Conservation (phyloP, 192 early-diverging fungal species). For the Podila epicladia region DNA sequence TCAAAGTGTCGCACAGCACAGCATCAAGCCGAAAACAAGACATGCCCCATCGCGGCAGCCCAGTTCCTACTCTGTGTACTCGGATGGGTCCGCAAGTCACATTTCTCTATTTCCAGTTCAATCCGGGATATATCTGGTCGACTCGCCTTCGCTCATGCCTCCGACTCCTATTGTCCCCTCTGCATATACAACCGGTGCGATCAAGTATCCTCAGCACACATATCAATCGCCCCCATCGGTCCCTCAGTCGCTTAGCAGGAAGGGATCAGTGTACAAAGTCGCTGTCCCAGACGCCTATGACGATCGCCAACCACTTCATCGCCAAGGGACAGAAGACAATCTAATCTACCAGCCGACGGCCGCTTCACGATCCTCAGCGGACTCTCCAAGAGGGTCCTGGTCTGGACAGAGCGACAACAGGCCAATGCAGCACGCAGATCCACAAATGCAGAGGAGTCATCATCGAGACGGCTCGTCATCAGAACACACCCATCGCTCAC, state of each 20-base stretch:
- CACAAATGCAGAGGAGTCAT: not conserved
- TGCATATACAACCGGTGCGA: slow-evolving; percentile 1
- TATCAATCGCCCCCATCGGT: slow-evolving; percentile 5
- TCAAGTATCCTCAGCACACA: not conserved
- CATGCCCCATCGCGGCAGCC: slow-evolving; percentile 1
- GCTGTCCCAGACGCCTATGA: slow-evolving; percentile 38
- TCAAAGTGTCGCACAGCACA: not conserved
- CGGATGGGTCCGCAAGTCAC: not conserved
- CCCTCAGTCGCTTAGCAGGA: not conserved
- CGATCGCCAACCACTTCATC: slow-evolving; percentile 38
- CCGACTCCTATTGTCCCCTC: slow-evolving; percentile 33
- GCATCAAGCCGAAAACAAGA: not conserved
- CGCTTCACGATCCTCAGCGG: not conserved
- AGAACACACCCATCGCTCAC: not conserved
- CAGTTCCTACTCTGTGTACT: slow-evolving; percentile 7
- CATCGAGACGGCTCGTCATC: not conserved
- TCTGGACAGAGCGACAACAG: not conserved
- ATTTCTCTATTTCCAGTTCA: slow-evolving; percentile 22
- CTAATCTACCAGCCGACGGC: not conserved
- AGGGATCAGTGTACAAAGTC: slow-evolving; percentile 15
- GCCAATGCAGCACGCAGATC: not conserved
- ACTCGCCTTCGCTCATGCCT: slow-evolving; percentile 18
- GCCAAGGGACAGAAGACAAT: not conserved
- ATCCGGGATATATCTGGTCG: slow-evolving; percentile 20
- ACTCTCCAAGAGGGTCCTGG: not conserved